These are phyloP conservation scores for Tolypocladium endophyticum DNA, from an alignment of 2,329 filamentous ascomycete species.

Conservation along the genomic window DNA sequence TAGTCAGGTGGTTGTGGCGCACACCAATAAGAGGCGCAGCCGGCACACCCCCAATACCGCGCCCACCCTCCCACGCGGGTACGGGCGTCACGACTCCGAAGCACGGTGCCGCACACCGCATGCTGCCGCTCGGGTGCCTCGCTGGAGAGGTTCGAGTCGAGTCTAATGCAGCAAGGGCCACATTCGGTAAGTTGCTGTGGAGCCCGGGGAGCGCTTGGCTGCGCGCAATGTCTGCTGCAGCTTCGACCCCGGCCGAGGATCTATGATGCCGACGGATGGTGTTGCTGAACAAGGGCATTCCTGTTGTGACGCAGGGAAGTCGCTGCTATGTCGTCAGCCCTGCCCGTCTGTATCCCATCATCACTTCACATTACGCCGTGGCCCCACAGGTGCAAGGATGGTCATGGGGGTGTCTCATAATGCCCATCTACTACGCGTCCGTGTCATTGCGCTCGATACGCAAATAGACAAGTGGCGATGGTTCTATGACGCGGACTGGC, in stretches of 20 bases:
- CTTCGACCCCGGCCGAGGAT: background rate
- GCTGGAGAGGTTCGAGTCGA: background rate
- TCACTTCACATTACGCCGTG: background rate
- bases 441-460: background rate
- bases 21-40: slow-evolving; percentile 21
- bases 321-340: background rate
- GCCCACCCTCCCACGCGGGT: slow-evolving; percentile 4
- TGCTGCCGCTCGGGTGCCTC: background rate
- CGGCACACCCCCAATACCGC: slow-evolving; percentile 7
- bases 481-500: background rate
- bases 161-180: background rate
- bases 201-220: background rate
- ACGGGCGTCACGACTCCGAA: background rate
- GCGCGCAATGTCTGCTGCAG: background rate
- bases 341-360: background rate
- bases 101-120: background rate
- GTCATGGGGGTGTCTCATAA: background rate
- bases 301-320: background rate
- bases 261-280: too few species aligned
- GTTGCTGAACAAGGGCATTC: background rate
- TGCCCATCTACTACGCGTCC: background rate
- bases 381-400: background rate
- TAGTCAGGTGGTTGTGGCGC: slow-evolving; percentile 26
- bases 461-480: background rate
- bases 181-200: background rate